These are phyloP conservation scores for Cyclaneusma minus DNA, from an alignment of 2,329 filamentous ascomycete genomes.

Conservation along the genomic window DNA sequence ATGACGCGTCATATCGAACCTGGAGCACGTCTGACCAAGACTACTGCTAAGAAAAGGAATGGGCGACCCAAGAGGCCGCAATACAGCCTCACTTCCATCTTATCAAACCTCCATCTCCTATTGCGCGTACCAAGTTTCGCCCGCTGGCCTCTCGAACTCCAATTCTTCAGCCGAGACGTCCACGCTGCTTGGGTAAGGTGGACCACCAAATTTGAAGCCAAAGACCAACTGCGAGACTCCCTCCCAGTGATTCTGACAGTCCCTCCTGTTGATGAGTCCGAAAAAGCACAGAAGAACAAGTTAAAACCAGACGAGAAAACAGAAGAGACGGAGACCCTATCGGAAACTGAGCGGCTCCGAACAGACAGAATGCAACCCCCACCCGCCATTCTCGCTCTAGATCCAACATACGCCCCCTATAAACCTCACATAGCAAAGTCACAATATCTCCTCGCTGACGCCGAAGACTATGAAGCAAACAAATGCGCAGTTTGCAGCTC, in stretches of 20 bases:
- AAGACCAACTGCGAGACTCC: conserved; percentile 10
- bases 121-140: conserved; percentile 66
- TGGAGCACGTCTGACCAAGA: conserved; percentile 39
- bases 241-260: conserved; percentile 11
- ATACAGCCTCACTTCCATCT: conserved; percentile 46
- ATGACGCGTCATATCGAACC: conserved; percentile 62
- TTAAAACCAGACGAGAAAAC: too few species aligned
- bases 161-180: conserved; percentile 63
- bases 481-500: too few species aligned
- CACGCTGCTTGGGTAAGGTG: conserved; percentile 51
- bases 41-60: conserved; percentile 33
- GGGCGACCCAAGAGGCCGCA: conserved; percentile 40
- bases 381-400: too few species aligned
- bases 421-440: too few species aligned
- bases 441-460: too few species aligned
- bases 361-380: too few species aligned
- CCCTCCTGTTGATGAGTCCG: conserved; percentile 1
- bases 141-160: conserved; percentile 67
- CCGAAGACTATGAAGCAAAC: too few species aligned
- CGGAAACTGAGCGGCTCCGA: too few species aligned
- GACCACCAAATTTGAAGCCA: conserved; percentile 31
- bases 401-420: too few species aligned
- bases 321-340: too few species aligned
- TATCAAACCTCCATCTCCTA: conserved; percentile 71
- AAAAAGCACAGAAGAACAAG: conserved; percentile 3